A percentile compares a stretch with the other conserved stretches of the same genome.
phyloP scores from a whole-genome alignment of 306 rosid species.

The Alnus glutinosa region DNA sequence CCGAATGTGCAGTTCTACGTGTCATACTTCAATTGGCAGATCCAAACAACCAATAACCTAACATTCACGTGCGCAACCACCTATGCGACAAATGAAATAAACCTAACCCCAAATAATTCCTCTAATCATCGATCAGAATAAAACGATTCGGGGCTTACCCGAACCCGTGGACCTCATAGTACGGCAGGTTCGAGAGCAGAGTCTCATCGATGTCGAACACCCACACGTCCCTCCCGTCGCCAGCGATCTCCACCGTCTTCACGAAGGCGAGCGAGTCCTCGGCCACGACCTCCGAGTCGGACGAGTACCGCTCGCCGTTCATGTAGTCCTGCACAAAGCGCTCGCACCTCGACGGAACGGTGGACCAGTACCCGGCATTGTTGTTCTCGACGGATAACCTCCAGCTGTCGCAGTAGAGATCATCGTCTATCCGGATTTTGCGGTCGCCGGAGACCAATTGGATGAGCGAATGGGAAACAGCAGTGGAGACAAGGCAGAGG shows the following conservation, averaged over 20 bases:
- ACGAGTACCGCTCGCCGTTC: conserved; percentile 43
- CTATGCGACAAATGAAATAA: neutral
- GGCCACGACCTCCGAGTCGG: conserved; percentile 47
- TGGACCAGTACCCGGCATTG: conserved; percentile 62
- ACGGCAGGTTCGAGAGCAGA: conserved; percentile 66
- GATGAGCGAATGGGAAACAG: conserved; percentile 36
- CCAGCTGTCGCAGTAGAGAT: conserved; percentile 78
- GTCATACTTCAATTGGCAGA: too few relatives aligned
- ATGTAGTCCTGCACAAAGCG: conserved; percentile 58
- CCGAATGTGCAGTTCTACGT: too few relatives aligned
- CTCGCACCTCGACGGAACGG: conserved; percentile 50
- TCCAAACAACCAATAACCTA: too few relatives aligned
- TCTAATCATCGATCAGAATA: neutral
- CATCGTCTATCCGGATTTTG: conserved; percentile 23
- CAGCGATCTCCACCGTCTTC: conserved; percentile 27
- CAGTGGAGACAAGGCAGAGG: conserved; percentile 16
- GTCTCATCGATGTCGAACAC: conserved; percentile 91
- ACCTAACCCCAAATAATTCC: neutral
- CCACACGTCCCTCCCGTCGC: conserved; percentile 74
- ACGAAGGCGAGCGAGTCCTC: conserved; percentile 43
- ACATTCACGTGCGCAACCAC: too few relatives aligned
- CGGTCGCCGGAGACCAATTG: conserved; percentile 31
- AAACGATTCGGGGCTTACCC: conserved; percentile 47
- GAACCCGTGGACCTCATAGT: conserved; percentile 52
- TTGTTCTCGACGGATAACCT: conserved; percentile 75